Base-by-base conservation (phyloP, 495 filamentous ascomycete genomes). In the Penicillium silybi region DNA sequence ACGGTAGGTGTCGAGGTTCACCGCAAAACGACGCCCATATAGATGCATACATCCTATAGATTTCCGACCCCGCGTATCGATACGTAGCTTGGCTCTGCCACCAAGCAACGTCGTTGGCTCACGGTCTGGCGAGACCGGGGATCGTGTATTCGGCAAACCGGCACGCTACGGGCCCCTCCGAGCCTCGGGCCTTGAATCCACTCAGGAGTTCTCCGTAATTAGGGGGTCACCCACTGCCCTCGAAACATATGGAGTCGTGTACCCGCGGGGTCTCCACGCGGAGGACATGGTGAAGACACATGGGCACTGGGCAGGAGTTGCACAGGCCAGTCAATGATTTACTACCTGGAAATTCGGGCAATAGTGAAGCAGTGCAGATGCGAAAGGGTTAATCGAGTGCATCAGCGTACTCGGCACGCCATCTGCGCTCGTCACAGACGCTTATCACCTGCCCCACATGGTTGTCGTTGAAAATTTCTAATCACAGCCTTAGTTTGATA, bases 141-240 rank as follows among this genome's bases (percentile, higher is more conserved):
- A 50, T 54, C 44, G 35, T 38, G 55, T 50, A 49, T 48, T 66
- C 65, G 65, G 65, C 63, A 68, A 66, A 66, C 65, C 65, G 60
- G 65, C 65, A 68, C 65, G 15, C 40, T 40, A 43, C 48, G 50
- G 4, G 18, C 54, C 15, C 4, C 37, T 6, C 16, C 35, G 35
- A 39, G 6, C n/a, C 37, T 1, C 13, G n/a, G n/a, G 37, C 16
- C n/a, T 23, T 3, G 37, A 19, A 19, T 6, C 16, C n/a, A 39
- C 18, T 6, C 6, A 0, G 19, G 19, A 43, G 41, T 42, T 2
- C 19, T 42, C 19, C 18, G 10, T n/a, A 19, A n/a, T 13, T 25
- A 20, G 38, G 25, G 29, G 29, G 10, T 13, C 8, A 13, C 29
- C 29, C 29, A 32, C 29, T 32, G 9, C 2, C 27, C 10, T 29